A percentile compares a stretch with the other conserved stretches of the same genome.
Conservation (phyloP, 73 alveolate genomes). For the Paramecium octaurelia region DNA sequence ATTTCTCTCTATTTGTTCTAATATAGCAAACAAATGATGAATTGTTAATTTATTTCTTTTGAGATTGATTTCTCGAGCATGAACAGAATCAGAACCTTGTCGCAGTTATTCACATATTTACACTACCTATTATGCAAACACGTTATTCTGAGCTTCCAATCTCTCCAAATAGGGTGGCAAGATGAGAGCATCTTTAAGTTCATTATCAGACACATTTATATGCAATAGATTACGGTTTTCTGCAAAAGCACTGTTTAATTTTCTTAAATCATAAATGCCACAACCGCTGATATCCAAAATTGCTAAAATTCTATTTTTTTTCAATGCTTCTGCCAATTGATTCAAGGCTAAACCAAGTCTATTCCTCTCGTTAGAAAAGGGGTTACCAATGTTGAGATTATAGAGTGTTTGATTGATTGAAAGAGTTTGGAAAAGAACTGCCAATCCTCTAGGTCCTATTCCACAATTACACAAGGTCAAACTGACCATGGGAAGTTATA, state of each 20-base stretch:
- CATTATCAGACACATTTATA: slow-evolving; percentile 8
- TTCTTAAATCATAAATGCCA: background rate
- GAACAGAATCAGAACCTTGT: background rate
- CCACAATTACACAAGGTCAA: slow-evolving; percentile 43
- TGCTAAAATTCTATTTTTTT: slow-evolving; percentile 2
- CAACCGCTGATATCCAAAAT: slow-evolving; percentile 33
- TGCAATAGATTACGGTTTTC: background rate
- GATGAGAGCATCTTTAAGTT: background rate
- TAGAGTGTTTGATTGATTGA: background rate
- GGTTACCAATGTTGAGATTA: background rate
- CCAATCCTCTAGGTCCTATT: slow-evolving; percentile 35
- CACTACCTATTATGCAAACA: background rate
- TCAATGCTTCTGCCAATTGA: background rate
- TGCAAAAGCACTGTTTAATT: background rate
- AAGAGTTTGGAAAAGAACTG: background rate
- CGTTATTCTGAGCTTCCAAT: background rate
- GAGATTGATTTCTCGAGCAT: background rate
- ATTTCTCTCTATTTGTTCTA: background rate
- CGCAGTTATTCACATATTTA: background rate
- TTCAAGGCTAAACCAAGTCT: slow-evolving; percentile 17
- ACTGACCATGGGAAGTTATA: slow-evolving; percentile 29
- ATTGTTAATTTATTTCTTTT: background rate
- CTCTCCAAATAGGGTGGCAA: background rate
- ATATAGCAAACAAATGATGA: background rate
- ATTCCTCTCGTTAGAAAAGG: background rate